phyloP scores from a whole-genome alignment of 1,284 basidiomycete species.

The Pseudozyma thailandica region DNA sequence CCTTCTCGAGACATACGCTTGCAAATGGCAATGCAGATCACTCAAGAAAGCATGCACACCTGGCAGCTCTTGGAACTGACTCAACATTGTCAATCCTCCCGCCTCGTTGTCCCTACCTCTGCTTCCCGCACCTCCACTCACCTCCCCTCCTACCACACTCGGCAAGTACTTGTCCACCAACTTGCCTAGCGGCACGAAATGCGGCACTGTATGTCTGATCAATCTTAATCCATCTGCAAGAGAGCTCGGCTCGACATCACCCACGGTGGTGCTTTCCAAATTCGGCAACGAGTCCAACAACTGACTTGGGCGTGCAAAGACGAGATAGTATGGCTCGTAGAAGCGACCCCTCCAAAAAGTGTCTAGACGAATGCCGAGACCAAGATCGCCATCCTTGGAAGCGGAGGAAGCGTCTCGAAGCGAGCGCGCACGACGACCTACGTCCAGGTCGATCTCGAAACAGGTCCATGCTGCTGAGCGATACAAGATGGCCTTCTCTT shows the following conservation, averaged over 20 bases:
- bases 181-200: constrained; percentile 47
- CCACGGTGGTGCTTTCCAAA: constrained; percentile 22
- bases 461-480: constrained; percentile 51
- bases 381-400: constrained; percentile 39
- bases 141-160: constrained; percentile 22
- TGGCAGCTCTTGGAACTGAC: constrained; percentile 34
- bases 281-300: constrained; percentile 29
- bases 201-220: constrained; percentile 56
- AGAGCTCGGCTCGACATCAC: constrained; percentile 19
- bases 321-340: constrained; percentile 54
- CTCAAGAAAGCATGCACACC: constrained; percentile 48
- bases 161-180: constrained; percentile 48
- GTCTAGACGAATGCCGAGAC: constrained; percentile 51
- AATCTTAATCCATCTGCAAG: constrained; percentile 28
- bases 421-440: constrained; percentile 46
- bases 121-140: constrained; percentile 26
- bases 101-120: constrained; percentile 33
- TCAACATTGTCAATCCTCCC: constrained; percentile 42
- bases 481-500: constrained; percentile 50
- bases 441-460: constrained; percentile 56
- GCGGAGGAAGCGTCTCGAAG: constrained; percentile 18
- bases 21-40: constrained; percentile 47
- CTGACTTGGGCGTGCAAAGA: constrained; percentile 49
- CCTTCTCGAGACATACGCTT: constrained; percentile 50
- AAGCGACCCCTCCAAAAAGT: constrained; percentile 51